Percentiles rank a stretch among this genome's conserved stretches.
Conservation (phyloP, 2,329 filamentous ascomycete genomes). For the Aureobasidium namibiae region DNA sequence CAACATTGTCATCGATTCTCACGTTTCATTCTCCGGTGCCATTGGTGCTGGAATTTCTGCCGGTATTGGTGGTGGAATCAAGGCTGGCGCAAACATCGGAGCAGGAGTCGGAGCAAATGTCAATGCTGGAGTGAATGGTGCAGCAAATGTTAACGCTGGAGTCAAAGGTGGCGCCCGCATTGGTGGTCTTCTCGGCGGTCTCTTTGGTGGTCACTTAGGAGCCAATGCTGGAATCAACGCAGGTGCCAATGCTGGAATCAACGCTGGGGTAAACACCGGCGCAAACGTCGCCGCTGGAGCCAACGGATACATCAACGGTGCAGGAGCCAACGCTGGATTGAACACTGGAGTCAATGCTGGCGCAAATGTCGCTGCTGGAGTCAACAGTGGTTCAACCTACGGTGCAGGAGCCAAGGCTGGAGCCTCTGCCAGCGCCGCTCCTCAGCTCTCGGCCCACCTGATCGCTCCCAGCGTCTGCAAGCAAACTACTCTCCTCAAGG, state of each 20-base stretch:
- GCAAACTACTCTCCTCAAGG: slow-evolving; percentile 20
- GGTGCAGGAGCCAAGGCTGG: background rate
- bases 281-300: background rate
- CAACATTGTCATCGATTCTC: slow-evolving; percentile 27
- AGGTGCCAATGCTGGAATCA: background rate
- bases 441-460: slow-evolving; percentile 17
- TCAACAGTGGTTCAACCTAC: too few species aligned
- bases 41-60: background rate
- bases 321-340: background rate
- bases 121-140: background rate
- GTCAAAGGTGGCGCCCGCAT: background rate
- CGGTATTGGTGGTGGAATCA: background rate
- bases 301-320: background rate
- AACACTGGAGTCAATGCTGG: background rate
- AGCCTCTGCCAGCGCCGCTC: background rate
- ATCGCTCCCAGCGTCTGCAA: slow-evolving; percentile 23
- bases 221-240: background rate
- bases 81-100: background rate
- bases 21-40: slow-evolving; percentile 13
- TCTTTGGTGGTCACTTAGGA: background rate
- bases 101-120: background rate
- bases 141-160: background rate
- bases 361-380: background rate
- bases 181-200: background rate
- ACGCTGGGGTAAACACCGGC: background rate